These are phyloP conservation scores for Santalum album DNA, from an alignment of 164 flowering plant genomes.

Conservation along the genomic window DNA sequence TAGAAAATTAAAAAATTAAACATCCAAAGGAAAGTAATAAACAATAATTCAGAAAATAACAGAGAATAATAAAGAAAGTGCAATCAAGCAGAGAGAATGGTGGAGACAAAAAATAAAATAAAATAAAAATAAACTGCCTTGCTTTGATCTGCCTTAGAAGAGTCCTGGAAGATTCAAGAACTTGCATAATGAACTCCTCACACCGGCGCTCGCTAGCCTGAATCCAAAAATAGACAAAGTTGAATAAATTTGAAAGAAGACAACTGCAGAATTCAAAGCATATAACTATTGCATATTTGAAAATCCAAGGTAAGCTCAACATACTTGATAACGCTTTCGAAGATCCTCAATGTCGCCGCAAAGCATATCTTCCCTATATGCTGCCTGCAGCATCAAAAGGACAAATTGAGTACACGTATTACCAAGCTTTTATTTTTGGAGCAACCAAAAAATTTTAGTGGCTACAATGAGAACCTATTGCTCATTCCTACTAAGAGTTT, in stretches of 20 bases:
- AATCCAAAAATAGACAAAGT: slow-evolving; percentile 2
- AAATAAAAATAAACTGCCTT: slow-evolving; percentile 76
- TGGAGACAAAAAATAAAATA: background rate
- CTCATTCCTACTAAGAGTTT: slow-evolving; percentile 76
- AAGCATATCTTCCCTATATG: slow-evolving; percentile 83
- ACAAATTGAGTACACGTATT: background rate
- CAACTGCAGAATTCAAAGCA: too few species aligned
- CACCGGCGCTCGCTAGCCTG: slow-evolving; percentile 97
- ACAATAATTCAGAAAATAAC: background rate
- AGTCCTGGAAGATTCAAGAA: slow-evolving; percentile 98
- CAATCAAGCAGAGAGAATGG: background rate
- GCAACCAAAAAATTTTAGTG: slow-evolving; percentile 3
- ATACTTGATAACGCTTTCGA: slow-evolving; percentile 87
- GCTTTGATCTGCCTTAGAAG: slow-evolving; percentile 97
- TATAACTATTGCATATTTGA: too few species aligned
- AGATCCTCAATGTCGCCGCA: slow-evolving; percentile 92
- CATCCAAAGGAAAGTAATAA: too few species aligned
- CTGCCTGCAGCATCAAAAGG: slow-evolving; percentile 45
- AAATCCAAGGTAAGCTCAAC: slow-evolving; percentile 12
- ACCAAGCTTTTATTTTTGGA: background rate
- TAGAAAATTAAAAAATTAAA: too few species aligned
- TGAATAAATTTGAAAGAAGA: too few species aligned
- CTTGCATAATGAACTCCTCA: slow-evolving; percentile 91
- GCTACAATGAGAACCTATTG: slow-evolving; percentile 61
- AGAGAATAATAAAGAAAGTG: background rate